Conservation (phyloP, 352 stramenopile genomes). For the Globisporangium ultimum region DNA sequence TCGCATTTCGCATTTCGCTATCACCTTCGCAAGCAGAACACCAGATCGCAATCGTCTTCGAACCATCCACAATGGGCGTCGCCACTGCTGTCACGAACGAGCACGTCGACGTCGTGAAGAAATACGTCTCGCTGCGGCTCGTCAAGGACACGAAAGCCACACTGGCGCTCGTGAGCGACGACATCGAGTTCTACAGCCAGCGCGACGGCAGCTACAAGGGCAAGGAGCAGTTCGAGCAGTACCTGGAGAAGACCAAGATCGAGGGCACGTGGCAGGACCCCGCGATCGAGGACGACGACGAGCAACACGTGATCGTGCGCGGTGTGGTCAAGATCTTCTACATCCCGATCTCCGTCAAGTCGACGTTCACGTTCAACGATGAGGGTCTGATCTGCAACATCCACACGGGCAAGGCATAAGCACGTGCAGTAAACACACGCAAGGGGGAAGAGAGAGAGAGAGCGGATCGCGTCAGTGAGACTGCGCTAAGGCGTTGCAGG, state of each 20-base stretch:
- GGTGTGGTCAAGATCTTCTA: constrained; percentile 53
- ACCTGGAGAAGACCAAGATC: constrained; percentile 53
- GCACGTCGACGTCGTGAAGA: constrained; percentile 38
- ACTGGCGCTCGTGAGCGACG: constrained; percentile 48
- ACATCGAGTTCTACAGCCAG: constrained; percentile 51
- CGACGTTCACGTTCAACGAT: constrained; percentile 35
- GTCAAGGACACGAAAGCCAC: constrained; percentile 36
- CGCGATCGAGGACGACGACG: constrained; percentile 37
- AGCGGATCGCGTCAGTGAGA: too few relatives aligned
- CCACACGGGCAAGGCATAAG: constrained; percentile 42
- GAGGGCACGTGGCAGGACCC: constrained; percentile 38
- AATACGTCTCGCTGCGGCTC: constrained; percentile 39
- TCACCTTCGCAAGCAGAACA: background rate
- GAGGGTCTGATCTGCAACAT: constrained; percentile 43
- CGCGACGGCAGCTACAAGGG: constrained; percentile 42
- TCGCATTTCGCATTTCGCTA: background rate
- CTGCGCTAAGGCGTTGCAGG: too few relatives aligned
- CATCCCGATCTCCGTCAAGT: constrained; percentile 54
- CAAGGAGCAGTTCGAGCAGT: constrained; percentile 36
- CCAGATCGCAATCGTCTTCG: background rate
- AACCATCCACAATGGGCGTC: constrained; percentile 23
- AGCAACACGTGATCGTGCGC: constrained; percentile 42
- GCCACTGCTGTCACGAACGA: constrained; percentile 24
- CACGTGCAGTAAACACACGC: background rate
- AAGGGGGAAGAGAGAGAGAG: background rate